Base-by-base conservation (phyloP, 805 yeast species). In the Limtongia smithiae region DNA sequence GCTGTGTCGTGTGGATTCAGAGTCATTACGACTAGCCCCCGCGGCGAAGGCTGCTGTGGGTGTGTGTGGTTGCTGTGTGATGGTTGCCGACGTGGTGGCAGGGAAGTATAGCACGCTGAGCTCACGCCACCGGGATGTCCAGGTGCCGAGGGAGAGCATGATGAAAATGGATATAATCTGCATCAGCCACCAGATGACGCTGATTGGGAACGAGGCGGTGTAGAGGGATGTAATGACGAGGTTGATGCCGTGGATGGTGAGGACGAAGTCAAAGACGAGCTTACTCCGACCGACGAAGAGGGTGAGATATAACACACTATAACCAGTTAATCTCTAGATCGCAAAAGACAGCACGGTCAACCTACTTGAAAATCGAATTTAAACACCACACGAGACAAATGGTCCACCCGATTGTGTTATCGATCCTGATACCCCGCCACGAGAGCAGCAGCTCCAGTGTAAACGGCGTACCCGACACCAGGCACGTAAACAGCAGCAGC, bases 221-320 rank as follows among this genome's bases (percentile, higher is more conserved):
- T 79, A 80, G 1, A 78, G 51, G 80, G 86, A 81, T 0, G 81
- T 86, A 2, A 87, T 80, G 2, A 81, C 44, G 21, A 91, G 67
- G 68, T 91, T 83, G 43, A 93, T 76, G 20, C 84, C 79, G 66
- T 93, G 96, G 14, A 91, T 79, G 0, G 98, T 93, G n/a, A 91
- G 63, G 9, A 96, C 96, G 70, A 93, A 91, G 68, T 91, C 98
- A 85, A 96, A 85, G 0, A 97, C 97, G 42, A 91, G 71, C 65
- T 91, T 93, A 36, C 95, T 85, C 49, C 97, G 73, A 0, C 97
- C 96, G 11, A 91, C 96, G 24, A 91, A 81, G 1, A 90, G 68
- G 1, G 95, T 87, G 62, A 91, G 81, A 63, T 87, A 88, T 9
- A 87, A 66, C 1, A 89, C 96, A 58, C 95, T 83, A 35, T 8